phyloP scores from a whole-genome alignment of 257 asterid genomes.

The Echites panduratus region DNA sequence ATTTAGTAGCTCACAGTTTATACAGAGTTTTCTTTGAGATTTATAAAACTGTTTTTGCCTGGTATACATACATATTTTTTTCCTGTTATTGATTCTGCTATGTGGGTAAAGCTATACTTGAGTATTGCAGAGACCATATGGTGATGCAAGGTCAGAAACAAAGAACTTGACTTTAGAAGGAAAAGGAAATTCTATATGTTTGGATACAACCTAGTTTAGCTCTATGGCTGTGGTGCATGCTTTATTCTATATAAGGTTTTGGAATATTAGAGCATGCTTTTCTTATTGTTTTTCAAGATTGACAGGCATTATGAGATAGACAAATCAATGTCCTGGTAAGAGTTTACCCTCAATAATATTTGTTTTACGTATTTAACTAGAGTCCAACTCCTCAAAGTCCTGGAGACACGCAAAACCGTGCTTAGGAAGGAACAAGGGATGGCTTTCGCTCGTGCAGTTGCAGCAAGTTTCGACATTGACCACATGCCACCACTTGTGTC shows the following conservation, averaged over 20 bases:
- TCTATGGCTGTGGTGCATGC: not conserved
- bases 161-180: not conserved
- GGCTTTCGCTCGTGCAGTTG: slow-evolving; percentile 99
- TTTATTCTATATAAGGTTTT: not conserved
- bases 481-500: slow-evolving; percentile 57
- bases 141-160: not conserved
- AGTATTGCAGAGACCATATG: not conserved
- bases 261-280: not conserved
- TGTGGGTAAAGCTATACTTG: not conserved
- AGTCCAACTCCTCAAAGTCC: slow-evolving; percentile 84
- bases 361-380: slow-evolving; percentile 39
- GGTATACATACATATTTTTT: not conserved
- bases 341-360: slow-evolving; percentile 11
- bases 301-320: not conserved
- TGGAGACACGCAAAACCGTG: slow-evolving; percentile 70
- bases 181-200: not conserved
- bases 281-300: not conserved
- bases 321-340: not conserved
- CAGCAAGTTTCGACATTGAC: slow-evolving; percentile 89
- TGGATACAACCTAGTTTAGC: not conserved
- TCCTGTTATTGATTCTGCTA: not conserved
- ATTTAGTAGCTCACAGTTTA: not conserved
- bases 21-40: not conserved
- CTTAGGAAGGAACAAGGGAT: slow-evolving; percentile 90
- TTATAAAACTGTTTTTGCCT: not conserved